Evolutionary conservation across 495 filamentous ascomycete genomes (phyloP).

Genomic region (Xeromyces bisporus): DNA sequence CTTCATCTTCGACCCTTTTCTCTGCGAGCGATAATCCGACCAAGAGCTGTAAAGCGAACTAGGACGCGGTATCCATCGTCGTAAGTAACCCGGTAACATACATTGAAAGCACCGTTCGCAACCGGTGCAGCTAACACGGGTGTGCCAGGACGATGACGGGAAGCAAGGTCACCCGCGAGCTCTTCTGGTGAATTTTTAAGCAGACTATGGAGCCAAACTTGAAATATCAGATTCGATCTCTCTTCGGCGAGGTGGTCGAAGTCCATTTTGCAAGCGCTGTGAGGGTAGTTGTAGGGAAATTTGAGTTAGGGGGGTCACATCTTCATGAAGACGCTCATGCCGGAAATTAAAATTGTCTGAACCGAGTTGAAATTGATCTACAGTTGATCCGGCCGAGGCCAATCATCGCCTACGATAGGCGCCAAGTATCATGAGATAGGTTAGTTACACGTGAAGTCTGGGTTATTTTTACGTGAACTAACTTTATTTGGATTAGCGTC

Average conservation of each 20-base stretch:
- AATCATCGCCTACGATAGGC: too few species aligned
- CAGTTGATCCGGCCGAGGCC: too few species aligned
- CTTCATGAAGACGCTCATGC: too few species aligned
- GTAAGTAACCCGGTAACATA: slow-evolving; percentile 13
- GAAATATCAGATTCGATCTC: slow-evolving; percentile 9
- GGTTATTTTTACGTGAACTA: too few species aligned
- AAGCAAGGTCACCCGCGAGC: slow-evolving; percentile 9
- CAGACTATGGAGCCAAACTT: slow-evolving; percentile 10
- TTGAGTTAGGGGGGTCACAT: too few species aligned
- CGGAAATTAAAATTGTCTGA: too few species aligned
- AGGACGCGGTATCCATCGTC: slow-evolving; percentile 10
- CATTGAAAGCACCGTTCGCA: slow-evolving; percentile 14
- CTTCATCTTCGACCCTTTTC: slow-evolving; percentile 24
- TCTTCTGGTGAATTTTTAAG: slow-evolving; percentile 9
- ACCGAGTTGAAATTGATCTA: too few species aligned
- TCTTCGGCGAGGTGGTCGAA: slow-evolving; percentile 11
- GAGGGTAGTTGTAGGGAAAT: too few species aligned
- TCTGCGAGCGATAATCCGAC: slow-evolving; percentile 9
- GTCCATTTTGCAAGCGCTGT: slow-evolving; percentile 12
- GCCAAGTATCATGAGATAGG: too few species aligned
- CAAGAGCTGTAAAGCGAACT: slow-evolving; percentile 14
- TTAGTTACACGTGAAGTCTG: too few species aligned
- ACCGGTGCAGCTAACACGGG: slow-evolving; percentile 6
- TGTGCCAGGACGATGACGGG: slow-evolving; percentile 7
- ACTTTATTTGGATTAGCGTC: too few species aligned